Percentiles rank a stretch among this genome's conserved stretches.
These are phyloP conservation scores for Papiliotrema fonsecae DNA, from an alignment of 1,284 basidiomycete species.

Conservation along the genomic window DNA sequence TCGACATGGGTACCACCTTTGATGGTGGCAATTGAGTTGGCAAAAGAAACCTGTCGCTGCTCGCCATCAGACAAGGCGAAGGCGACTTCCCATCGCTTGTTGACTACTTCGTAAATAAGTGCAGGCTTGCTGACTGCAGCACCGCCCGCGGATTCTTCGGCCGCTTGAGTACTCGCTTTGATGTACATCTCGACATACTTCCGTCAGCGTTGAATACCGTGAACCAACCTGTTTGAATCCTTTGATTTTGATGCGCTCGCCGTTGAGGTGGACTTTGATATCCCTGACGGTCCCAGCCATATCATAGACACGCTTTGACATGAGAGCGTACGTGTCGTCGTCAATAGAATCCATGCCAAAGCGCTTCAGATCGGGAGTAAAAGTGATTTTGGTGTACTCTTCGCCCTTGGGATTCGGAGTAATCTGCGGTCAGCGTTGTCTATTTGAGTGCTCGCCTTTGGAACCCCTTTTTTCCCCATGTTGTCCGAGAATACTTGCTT, in stretches of 20 bases:
- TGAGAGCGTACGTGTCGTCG: conserved; percentile 80
- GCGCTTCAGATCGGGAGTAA: conserved; percentile 84
- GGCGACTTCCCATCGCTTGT: conserved; percentile 86
- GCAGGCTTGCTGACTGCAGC: conserved; percentile 69
- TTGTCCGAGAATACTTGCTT: conserved; percentile 92
- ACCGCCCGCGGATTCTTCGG: conserved; percentile 65
- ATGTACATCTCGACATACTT: conserved; percentile 91
- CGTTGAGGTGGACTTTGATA: conserved; percentile 90
- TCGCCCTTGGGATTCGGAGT: conserved; percentile 80
- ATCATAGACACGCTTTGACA: conserved; percentile 95
- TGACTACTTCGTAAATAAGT: conserved; percentile 76
- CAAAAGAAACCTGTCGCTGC: conserved; percentile 93
- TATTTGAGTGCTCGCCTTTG: conserved; percentile 53
- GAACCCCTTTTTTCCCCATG: conserved; percentile 80
- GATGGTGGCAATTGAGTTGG: conserved; percentile 94
- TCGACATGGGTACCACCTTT: conserved; percentile 96
- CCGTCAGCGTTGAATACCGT: not conserved
- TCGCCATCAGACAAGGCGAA: conserved; percentile 85
- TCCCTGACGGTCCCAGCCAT: conserved; percentile 93
- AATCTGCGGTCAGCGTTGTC: conserved; percentile 53
- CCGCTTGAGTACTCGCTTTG: conserved; percentile 54
- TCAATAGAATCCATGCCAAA: conserved; percentile 94
- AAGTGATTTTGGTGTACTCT: conserved; percentile 92
- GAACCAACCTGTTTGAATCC: conserved; percentile 73
- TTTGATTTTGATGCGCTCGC: conserved; percentile 87